Percentiles rank a stretch among this genome's conserved stretches.
These are phyloP conservation scores for Penicillium chermesinum DNA, from an alignment of 495 filamentous ascomycete genomes.

Conservation along the genomic window DNA sequence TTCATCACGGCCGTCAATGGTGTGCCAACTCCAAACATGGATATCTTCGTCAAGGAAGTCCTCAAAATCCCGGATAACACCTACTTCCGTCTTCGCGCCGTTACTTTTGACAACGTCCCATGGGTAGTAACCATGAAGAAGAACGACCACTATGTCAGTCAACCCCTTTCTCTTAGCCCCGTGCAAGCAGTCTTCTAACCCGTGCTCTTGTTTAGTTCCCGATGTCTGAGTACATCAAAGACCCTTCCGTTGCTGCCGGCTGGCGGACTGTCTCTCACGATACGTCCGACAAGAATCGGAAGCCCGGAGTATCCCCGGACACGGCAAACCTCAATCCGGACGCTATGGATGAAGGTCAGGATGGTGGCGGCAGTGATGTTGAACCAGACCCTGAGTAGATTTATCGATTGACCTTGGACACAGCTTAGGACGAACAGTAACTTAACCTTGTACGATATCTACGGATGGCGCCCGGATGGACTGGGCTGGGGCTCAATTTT, in stretches of 20 bases:
- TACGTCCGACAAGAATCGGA: constrained; percentile 45
- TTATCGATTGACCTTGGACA: background rate
- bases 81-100: constrained; percentile 89
- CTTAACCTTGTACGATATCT: constrained; percentile 25
- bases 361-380: constrained; percentile 32
- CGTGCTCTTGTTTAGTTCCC: constrained; percentile 56
- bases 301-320: constrained; percentile 32
- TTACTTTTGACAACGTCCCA: constrained; percentile 96
- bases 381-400: constrained; percentile 32
- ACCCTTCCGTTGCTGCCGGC: constrained; percentile 53
- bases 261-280: constrained; percentile 73
- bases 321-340: constrained; percentile 42
- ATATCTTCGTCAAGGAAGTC: constrained; percentile 71
- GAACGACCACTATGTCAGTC: constrained; percentile 86
- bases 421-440: too few species aligned
- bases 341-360: constrained; percentile 39
- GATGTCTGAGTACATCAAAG: constrained; percentile 81
- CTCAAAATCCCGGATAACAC: constrained; percentile 90
- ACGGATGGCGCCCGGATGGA: too few species aligned
- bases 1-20: constrained; percentile 97
- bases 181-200: constrained; percentile 3
- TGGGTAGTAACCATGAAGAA: constrained; percentile 99
- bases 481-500: too few species aligned
- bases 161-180: background rate
- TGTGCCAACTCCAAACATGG: constrained; percentile 71